Evolutionary conservation across 768 basidiomycete genomes (phyloP), one percentile per base, ranked within the genome.

Genomic region (Kwoniella sp.): DNA sequence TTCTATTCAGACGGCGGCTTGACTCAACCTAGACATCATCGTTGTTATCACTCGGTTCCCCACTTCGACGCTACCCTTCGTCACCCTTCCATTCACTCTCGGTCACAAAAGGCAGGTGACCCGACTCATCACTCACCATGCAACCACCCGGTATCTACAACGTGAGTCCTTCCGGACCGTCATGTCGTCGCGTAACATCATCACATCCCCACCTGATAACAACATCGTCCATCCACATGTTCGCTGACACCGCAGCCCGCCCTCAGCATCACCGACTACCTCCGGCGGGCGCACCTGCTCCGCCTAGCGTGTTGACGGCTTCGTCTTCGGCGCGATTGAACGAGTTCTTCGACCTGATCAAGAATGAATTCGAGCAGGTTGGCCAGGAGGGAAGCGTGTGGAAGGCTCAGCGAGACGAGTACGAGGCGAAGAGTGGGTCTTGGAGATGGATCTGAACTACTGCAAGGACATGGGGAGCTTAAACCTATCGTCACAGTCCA

Each of bases 371-470:
- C 67, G 90, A 95, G 44, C 77, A 77, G 49, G 76, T 92, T 53
- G 76, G 82, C 8, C 76, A 79, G 40, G 90, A 95, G 67, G 76
- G 87, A 43, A 77, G 75, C n/a, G 66, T 80, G 9, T 78, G 86
- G 62, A 81, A 88, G 49, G 79, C 77, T 26, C 88, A 93, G 75
- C 78, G 88, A 43, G 91, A 95, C 61, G 93, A 96, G 51, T 87
- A 84, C 70, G 92, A 96, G 76, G 79, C 78, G 5, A 91, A 90
- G 80, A 82, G 93, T 92, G 59, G 51, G 84, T 79, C 19, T 20
- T n/a, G n/a, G n/a, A n/a, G n/a, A n/a, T n/a, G n/a, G n/a, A n/a
- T n/a, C n/a, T n/a, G n/a, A n/a, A n/a, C n/a, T n/a, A n/a, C n/a
- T n/a, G n/a, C n/a, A n/a, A n/a, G n/a, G n/a, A n/a, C n/a, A n/a